These are phyloP conservation scores for Teratosphaeria nubilosa DNA, from an alignment of 2,329 filamentous ascomycete species.

Conservation along the genomic window DNA sequence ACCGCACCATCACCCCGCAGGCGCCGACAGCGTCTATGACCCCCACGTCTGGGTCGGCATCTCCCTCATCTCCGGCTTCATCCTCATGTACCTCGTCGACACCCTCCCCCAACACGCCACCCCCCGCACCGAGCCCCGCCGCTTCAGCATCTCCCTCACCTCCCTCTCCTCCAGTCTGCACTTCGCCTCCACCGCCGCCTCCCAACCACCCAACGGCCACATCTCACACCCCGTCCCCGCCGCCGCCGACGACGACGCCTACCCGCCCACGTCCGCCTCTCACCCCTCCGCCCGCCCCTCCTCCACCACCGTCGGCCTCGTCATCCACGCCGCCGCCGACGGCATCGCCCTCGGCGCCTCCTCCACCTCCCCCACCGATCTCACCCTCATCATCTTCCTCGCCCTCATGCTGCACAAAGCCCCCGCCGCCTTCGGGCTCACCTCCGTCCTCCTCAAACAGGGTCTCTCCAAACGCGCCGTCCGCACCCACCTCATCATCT, in stretches of 20 bases:
- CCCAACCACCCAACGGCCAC: conserved; percentile 26
- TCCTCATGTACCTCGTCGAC: conserved; percentile 95
- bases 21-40: conserved; percentile 21
- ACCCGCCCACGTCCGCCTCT: conserved; percentile 1
- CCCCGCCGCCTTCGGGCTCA: conserved; percentile 88
- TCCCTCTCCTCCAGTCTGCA: conserved; percentile 49
- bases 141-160: conserved; percentile 80
- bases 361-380: conserved; percentile 52
- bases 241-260: conserved; percentile 4
- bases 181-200: background rate
- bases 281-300: conserved; percentile 20
- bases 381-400: conserved; percentile 86
- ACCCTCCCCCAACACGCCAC: conserved; percentile 65
- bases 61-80: conserved; percentile 76
- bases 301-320: conserved; percentile 70
- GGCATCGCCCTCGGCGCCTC: conserved; percentile 94
- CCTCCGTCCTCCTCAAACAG: conserved; percentile 80
- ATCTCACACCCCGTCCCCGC: conserved; percentile 8
- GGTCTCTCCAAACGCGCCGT: conserved; percentile 80
- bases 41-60: conserved; percentile 75
- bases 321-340: conserved; percentile 91
- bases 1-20: background rate
- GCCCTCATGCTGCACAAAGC: conserved; percentile 95
- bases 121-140: conserved; percentile 49
- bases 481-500: conserved; percentile 75